Conservation (phyloP, 352 stramenopile species). For the Globisporangium echinulatum region DNA sequence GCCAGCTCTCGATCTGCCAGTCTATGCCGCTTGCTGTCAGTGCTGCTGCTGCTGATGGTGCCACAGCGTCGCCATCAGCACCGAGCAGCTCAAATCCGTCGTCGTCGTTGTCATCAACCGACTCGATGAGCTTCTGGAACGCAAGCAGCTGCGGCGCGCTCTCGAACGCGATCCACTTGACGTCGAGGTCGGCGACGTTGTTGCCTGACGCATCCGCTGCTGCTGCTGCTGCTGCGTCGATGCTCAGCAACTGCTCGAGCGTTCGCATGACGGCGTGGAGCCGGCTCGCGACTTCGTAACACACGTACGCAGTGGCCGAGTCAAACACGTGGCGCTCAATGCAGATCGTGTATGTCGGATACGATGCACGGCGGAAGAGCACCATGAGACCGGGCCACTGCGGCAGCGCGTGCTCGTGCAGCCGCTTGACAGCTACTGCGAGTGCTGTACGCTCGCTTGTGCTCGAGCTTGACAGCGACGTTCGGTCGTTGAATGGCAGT, state of each 20-base stretch:
- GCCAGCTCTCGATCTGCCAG: constrained; percentile 50
- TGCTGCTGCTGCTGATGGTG: not conserved
- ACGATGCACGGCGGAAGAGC: constrained; percentile 63
- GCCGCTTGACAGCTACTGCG: constrained; percentile 19
- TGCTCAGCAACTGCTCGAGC: constrained; percentile 34
- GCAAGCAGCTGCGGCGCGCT: constrained; percentile 28
- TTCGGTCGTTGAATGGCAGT: constrained; percentile 10
- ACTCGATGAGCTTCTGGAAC: constrained; percentile 41
- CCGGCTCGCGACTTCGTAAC: constrained; percentile 56
- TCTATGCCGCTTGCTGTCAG: not conserved
- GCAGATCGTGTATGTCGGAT: constrained; percentile 41
- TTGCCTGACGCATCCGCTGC: constrained; percentile 1
- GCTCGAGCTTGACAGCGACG: not conserved
- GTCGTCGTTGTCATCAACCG: constrained; percentile 15
- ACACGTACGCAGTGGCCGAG: constrained; percentile 49
- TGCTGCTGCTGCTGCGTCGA: constrained; percentile 16
- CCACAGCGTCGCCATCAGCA: not conserved
- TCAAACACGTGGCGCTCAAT: constrained; percentile 29
- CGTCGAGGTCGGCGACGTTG: constrained; percentile 26
- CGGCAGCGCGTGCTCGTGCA: constrained; percentile 31
- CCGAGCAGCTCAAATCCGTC: constrained; percentile 14
- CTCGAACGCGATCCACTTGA: constrained; percentile 42
- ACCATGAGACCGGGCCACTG: constrained; percentile 71
- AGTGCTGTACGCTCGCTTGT: constrained; percentile 12
- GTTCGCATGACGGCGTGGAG: constrained; percentile 44